These are phyloP conservation scores for Mycena metata DNA, from an alignment of 768 basidiomycete species.

Conservation along the genomic window DNA sequence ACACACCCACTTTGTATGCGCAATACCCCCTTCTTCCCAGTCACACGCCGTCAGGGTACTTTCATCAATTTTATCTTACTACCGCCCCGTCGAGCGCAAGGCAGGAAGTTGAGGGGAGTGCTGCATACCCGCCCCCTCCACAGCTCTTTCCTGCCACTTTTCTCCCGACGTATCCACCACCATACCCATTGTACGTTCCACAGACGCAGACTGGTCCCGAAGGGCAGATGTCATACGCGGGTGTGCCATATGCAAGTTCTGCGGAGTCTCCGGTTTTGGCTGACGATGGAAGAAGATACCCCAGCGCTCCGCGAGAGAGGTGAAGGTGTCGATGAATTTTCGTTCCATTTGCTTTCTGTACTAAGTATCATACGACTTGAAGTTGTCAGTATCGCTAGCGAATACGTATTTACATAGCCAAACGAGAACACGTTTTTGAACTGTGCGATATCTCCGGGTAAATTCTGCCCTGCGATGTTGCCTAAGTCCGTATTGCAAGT, in stretches of 20 bases:
- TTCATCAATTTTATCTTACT: slow-evolving; percentile 13
- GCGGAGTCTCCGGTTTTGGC: background rate
- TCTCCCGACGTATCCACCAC: slow-evolving; percentile 2
- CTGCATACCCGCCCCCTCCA: background rate
- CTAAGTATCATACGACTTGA: too few relatives aligned
- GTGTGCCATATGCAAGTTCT: slow-evolving; percentile 6
- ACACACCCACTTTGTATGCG: slow-evolving; percentile 11
- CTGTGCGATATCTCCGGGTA: too few relatives aligned
- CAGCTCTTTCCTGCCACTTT: slow-evolving; percentile 27
- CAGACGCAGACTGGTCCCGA: background rate
- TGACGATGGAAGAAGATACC: background rate
- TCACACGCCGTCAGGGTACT: slow-evolving; percentile 15
- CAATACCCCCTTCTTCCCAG: slow-evolving; percentile 10
- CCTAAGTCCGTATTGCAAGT: too few relatives aligned
- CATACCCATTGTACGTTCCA: slow-evolving; percentile 14
- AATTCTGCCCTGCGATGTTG: too few relatives aligned
- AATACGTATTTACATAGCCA: too few relatives aligned
- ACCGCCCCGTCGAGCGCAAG: background rate
- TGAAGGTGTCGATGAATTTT: too few relatives aligned
- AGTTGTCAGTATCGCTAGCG: too few relatives aligned
- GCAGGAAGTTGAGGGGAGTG: slow-evolving; percentile 1
- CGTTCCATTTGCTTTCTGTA: too few relatives aligned
- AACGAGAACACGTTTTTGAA: too few relatives aligned
- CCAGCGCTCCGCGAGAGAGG: background rate
- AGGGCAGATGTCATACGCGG: background rate